Conservation (phyloP, 345 rosid species). For the Ceriops zippeliana region DNA sequence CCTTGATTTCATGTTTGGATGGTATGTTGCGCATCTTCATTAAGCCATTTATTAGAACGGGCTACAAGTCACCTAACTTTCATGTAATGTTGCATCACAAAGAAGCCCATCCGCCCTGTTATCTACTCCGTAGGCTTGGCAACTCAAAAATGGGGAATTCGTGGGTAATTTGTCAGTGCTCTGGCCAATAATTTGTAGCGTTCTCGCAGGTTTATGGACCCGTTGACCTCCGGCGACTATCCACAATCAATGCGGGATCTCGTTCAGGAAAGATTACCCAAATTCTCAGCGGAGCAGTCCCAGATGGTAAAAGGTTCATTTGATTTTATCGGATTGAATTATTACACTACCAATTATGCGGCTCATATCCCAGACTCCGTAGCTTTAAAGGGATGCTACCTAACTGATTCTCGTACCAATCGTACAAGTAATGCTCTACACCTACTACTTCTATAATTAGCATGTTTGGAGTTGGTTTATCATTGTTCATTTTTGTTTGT, state of each 20-base stretch:
- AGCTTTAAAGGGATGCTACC: not conserved
- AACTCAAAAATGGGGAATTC: too few species aligned
- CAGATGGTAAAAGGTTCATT: constrained; percentile 7
- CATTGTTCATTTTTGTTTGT: not conserved
- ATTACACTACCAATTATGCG: constrained; percentile 6
- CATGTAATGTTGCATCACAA: too few species aligned
- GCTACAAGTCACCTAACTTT: too few species aligned
- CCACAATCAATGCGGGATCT: constrained; percentile 2
- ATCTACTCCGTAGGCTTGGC: too few species aligned
- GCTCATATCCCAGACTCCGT: not conserved
- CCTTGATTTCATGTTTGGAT: too few species aligned
- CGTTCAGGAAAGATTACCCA: constrained; percentile 1
- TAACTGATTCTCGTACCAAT: not conserved
- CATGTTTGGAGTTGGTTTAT: not conserved
- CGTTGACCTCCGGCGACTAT: not conserved
- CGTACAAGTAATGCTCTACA: not conserved
- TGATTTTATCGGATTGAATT: constrained; percentile 14
- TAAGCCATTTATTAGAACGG: too few species aligned
- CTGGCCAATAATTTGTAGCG: too few species aligned
- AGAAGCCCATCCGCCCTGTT: too few species aligned
- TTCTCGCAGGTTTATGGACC: too few species aligned
- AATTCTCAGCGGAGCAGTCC: constrained; percentile 3
- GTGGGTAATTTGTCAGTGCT: too few species aligned
- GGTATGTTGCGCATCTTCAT: too few species aligned
- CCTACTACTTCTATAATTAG: not conserved